Conservation (phyloP, 208 protist species). For the Leptomonas pyrrhocoris region DNA sequence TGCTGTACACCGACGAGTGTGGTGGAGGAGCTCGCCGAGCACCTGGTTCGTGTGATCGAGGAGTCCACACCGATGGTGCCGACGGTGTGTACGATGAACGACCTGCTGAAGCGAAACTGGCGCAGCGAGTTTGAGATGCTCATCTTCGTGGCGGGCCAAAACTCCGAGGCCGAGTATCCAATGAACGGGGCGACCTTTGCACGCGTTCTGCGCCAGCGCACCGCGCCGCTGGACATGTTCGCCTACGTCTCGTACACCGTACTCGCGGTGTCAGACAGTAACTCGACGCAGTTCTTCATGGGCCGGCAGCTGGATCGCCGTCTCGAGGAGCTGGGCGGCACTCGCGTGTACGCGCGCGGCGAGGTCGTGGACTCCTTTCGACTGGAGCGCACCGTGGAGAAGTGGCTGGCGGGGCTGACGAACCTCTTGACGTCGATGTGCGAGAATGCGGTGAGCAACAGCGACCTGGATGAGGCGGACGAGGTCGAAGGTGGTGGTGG, state of each 20-base stretch:
- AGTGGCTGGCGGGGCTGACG: conserved; percentile 49
- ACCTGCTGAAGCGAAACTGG: conserved; percentile 38
- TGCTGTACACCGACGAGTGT: conserved; percentile 19
- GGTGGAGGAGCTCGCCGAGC: conserved; percentile 19
- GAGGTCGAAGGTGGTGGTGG: not conserved
- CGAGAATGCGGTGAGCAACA: conserved; percentile 6
- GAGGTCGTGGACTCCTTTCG: conserved; percentile 64
- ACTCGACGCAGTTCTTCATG: conserved; percentile 40
- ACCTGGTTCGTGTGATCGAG: conserved; percentile 23
- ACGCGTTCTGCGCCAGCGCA: conserved; percentile 40
- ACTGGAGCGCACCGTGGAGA: conserved; percentile 50
- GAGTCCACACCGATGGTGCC: conserved; percentile 19
- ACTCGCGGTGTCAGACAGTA: conserved; percentile 55
- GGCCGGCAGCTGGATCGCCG: conserved; percentile 52
- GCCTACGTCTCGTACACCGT: conserved; percentile 50
- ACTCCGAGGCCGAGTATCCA: conserved; percentile 43
- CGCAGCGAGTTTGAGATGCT: conserved; percentile 40
- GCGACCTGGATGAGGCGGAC: not conserved
- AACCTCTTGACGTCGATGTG: conserved; percentile 23
- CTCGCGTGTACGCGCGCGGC: conserved; percentile 54
- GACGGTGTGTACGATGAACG: conserved; percentile 38
- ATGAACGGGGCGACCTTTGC: conserved; percentile 52
- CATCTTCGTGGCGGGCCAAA: conserved; percentile 43
- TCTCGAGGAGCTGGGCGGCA: conserved; percentile 60
- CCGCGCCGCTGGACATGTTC: conserved; percentile 42